Conservation (phyloP, 2,329 filamentous ascomycete genomes). For the Lizonia empirigonia region DNA sequence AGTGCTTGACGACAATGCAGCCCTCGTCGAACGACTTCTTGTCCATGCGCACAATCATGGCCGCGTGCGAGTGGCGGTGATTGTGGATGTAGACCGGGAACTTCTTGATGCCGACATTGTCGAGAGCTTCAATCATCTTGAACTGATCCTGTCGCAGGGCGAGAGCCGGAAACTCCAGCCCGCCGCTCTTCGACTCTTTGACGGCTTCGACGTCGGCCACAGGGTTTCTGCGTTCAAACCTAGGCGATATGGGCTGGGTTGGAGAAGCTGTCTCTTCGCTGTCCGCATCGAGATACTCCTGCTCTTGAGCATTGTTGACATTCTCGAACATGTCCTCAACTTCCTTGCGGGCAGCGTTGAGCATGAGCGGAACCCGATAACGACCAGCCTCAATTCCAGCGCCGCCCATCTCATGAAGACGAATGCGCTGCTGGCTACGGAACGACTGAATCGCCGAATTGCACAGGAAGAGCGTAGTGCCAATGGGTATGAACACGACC, state of each 20-base stretch:
- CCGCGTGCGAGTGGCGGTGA: slow-evolving; percentile 78
- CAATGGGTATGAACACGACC: slow-evolving; percentile 74
- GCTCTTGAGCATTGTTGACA: slow-evolving; percentile 69
- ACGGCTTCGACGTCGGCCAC: slow-evolving; percentile 35
- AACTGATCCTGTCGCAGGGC: slow-evolving; percentile 83
- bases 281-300: slow-evolving; percentile 70
- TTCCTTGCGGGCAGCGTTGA: slow-evolving; percentile 74
- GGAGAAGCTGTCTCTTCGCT: slow-evolving; percentile 51
- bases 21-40: slow-evolving; percentile 76
- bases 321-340: slow-evolving; percentile 80
- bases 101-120: slow-evolving; percentile 65
- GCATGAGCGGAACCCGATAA: slow-evolving; percentile 73
- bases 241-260: slow-evolving; percentile 26
- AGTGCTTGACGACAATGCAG: slow-evolving; percentile 77
- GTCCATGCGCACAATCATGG: slow-evolving; percentile 79
- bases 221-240: slow-evolving; percentile 17
- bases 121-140: slow-evolving; percentile 77
- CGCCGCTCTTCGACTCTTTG: slow-evolving; percentile 41
- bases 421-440: slow-evolving; percentile 75
- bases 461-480: slow-evolving; percentile 70
- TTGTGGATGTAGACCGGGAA: slow-evolving; percentile 76
- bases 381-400: slow-evolving; percentile 69
- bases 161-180: slow-evolving; percentile 67
- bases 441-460: slow-evolving; percentile 79
- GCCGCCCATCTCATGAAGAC: slow-evolving; percentile 73